Conservation (phyloP, 257 asterid genomes). For the Coffea eugenioides region DNA sequence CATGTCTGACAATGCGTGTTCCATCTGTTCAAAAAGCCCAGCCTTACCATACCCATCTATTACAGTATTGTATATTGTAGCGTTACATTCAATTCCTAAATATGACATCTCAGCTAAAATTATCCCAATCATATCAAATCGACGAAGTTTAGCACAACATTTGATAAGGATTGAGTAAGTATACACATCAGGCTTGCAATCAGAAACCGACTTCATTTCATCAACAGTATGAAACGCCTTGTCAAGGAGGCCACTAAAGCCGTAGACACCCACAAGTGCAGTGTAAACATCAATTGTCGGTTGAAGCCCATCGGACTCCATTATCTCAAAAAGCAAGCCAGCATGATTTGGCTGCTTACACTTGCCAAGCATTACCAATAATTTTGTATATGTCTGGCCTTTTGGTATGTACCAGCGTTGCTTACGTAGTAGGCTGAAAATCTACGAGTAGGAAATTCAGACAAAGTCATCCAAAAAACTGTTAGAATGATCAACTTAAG, state of each 20-base stretch:
- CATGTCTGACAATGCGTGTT: constrained; percentile 59
- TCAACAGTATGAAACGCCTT: constrained; percentile 52
- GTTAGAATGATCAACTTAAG: background rate
- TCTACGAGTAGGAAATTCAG: constrained; percentile 38
- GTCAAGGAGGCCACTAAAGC: constrained; percentile 62
- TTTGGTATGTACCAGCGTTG: constrained; percentile 85
- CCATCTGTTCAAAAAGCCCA: constrained; percentile 60
- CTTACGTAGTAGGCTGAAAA: constrained; percentile 77
- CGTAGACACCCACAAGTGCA: constrained; percentile 73
- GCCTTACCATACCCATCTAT: constrained; percentile 93
- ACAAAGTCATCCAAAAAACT: background rate
- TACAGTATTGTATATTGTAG: constrained; percentile 63
- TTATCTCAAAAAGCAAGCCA: constrained; percentile 56
- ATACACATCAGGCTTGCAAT: constrained; percentile 77
- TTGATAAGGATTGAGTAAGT: constrained; percentile 75
- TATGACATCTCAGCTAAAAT: constrained; percentile 61
- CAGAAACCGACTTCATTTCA: constrained; percentile 55
- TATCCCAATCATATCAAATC: constrained; percentile 48
- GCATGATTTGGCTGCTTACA: constrained; percentile 78
- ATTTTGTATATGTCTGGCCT: constrained; percentile 66
- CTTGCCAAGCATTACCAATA: constrained; percentile 88
- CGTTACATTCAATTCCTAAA: constrained; percentile 56
- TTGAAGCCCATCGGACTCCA: constrained; percentile 69
- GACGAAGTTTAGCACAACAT: constrained; percentile 53
- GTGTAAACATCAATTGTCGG: constrained; percentile 77